Conservation (phyloP, 352 stramenopile species). For the Elongisporangium undulatum region DNA sequence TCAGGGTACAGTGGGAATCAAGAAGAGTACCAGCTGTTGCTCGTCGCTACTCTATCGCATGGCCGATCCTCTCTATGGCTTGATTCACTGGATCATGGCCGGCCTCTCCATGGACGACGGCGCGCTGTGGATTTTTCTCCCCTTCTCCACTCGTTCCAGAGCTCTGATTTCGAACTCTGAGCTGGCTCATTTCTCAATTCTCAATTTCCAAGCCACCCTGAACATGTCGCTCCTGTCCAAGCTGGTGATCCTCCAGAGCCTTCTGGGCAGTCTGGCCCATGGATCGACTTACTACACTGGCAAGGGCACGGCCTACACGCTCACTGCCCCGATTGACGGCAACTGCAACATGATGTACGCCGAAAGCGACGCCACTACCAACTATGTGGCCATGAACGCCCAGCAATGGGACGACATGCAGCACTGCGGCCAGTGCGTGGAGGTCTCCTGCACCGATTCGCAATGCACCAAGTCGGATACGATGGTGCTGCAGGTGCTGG, state of each 20-base stretch:
- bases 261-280: constrained; percentile 6
- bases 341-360: constrained; percentile 51
- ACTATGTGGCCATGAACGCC: constrained; percentile 72
- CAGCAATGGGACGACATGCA: constrained; percentile 50
- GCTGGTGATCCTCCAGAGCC: constrained; percentile 7
- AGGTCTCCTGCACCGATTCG: constrained; percentile 55
- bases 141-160: constrained; percentile 5
- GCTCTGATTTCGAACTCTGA: no score
- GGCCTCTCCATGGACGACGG: not conserved
- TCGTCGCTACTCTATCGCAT: not conserved
- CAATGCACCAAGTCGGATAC: constrained; percentile 35
- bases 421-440: constrained; percentile 63
- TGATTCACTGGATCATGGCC: not conserved
- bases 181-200: constrained; percentile 19
- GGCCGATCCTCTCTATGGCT: not conserved
- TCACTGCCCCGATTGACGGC: constrained; percentile 26
- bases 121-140: constrained; percentile 7
- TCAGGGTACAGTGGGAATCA: not conserved
- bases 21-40: not conserved
- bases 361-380: constrained; percentile 21
- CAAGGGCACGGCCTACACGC: constrained; percentile 41
- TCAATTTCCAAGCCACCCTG: constrained; percentile 10
- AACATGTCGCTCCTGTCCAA: constrained; percentile 2
- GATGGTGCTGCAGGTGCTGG: constrained; percentile 54
- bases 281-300: constrained; percentile 26